These are phyloP conservation scores for Lantana camara DNA, from an alignment of 257 asterid genomes.

Conservation along the genomic window DNA sequence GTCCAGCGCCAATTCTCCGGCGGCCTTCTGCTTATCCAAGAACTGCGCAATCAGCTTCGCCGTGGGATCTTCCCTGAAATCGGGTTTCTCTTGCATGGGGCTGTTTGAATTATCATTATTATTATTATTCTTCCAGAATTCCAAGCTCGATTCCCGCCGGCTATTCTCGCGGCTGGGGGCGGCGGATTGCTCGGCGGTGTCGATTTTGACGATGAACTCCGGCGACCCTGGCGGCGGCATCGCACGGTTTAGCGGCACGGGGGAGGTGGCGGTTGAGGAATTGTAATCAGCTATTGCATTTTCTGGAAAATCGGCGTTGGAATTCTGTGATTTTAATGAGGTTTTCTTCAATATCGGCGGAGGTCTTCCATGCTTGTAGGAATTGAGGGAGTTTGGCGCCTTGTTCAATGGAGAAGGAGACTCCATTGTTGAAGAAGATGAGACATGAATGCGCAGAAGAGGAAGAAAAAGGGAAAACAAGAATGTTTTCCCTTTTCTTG, in stretches of 20 bases:
- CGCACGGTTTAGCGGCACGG: not conserved
- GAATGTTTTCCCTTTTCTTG: not conserved
- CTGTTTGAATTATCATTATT: not conserved
- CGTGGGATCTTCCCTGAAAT: not conserved
- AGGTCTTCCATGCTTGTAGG: not conserved
- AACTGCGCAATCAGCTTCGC: not conserved
- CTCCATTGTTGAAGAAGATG: not conserved
- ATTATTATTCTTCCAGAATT: not conserved
- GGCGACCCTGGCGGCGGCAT: not conserved
- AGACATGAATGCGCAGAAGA: not conserved
- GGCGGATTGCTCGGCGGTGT: not conserved
- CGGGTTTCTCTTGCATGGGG: not conserved
- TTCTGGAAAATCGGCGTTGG: not conserved
- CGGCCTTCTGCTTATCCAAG: not conserved
- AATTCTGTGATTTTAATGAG: not conserved
- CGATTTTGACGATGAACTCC: not conserved
- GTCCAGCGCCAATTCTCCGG: not conserved
- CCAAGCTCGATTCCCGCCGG: not conserved
- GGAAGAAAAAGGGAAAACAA: not conserved
- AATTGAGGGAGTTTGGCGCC: not conserved
- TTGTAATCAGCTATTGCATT: not conserved
- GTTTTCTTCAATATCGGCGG: not conserved
- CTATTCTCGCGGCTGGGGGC: not conserved
- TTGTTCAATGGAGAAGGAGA: not conserved
- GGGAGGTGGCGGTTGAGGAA: not conserved